phyloP scores from a whole-genome alignment of 805 yeast species.

The Kuraishia cidri region DNA sequence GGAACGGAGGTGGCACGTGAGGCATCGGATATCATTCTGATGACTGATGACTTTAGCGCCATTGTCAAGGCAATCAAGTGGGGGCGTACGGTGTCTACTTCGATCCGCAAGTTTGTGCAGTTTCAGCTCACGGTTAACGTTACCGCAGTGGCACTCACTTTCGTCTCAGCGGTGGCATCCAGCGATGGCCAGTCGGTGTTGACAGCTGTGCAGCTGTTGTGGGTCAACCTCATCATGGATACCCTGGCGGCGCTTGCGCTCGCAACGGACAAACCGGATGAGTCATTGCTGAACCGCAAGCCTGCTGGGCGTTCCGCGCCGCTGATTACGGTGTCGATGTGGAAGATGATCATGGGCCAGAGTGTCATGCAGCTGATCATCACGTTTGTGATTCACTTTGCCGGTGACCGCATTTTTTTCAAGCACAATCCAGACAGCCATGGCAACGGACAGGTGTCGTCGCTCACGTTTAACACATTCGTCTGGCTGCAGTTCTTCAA shows the following conservation, averaged over 20 bases:
- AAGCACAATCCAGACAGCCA: slow-evolving; percentile 24
- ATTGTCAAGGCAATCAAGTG: slow-evolving; percentile 96
- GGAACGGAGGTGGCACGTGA: slow-evolving; percentile 99
- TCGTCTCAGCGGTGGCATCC: slow-evolving; percentile 87
- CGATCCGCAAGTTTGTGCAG: slow-evolving; percentile 92
- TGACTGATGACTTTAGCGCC: slow-evolving; percentile 91
- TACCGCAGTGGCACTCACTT: slow-evolving; percentile 92
- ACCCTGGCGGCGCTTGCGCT: slow-evolving; percentile 95
- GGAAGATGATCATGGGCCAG: slow-evolving; percentile 97
- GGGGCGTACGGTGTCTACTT: slow-evolving; percentile 95
- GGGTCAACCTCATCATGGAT: slow-evolving; percentile 98
- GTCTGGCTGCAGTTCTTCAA: slow-evolving; percentile 98
- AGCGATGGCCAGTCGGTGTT: slow-evolving; percentile 75
- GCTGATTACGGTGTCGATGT: slow-evolving; percentile 84
- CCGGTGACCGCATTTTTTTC: slow-evolving; percentile 56
- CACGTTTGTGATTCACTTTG: slow-evolving; percentile 77
- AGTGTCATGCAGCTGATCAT: slow-evolving; percentile 67
- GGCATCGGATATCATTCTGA: slow-evolving; percentile 95
- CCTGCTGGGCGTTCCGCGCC: slow-evolving; percentile 81
- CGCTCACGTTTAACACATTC: slow-evolving; percentile 91
- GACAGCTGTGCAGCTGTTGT: slow-evolving; percentile 93
- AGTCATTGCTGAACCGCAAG: slow-evolving; percentile 62
- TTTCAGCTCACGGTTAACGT: slow-evolving; percentile 94
- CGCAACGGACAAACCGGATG: slow-evolving; percentile 96
- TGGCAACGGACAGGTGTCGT: slow-evolving; percentile 52